Percentiles rank a stretch among this genome's conserved stretches.
Conservation (phyloP, 768 basidiomycete species). For the Tricholoma saponaceum region DNA sequence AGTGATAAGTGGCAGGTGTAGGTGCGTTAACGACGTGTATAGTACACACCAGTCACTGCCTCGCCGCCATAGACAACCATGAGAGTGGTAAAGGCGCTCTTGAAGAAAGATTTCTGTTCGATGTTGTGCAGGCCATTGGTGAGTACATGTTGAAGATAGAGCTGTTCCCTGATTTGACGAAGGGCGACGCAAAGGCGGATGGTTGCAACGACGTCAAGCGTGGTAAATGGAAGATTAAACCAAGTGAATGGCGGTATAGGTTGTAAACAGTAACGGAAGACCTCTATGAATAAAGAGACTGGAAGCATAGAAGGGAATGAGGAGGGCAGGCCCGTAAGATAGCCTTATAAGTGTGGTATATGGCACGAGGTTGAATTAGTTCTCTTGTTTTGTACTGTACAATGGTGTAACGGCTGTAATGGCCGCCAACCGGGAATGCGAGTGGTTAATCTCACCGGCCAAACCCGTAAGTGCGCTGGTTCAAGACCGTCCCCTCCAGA, state of each 20-base stretch:
- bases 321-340: no score
- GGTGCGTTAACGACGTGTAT: background rate
- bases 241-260: conserved; percentile 66
- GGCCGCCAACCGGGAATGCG: conserved; percentile 83
- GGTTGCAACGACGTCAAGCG: conserved; percentile 64
- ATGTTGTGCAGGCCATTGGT: conserved; percentile 31
- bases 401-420: conserved; percentile 74
- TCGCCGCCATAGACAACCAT: conserved; percentile 81
- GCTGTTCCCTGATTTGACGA: conserved; percentile 58
- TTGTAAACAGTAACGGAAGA: conserved; percentile 49
- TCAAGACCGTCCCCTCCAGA: conserved; percentile 93
- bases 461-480: conserved; percentile 76
- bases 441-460: conserved; percentile 59
- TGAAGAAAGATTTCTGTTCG: conserved; percentile 54
- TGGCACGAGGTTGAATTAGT: background rate
- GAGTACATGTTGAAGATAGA: conserved; percentile 39
- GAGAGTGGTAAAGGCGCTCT: conserved; percentile 53
- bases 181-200: conserved; percentile 67
- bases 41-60: conserved; percentile 52
- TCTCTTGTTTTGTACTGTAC: conserved; percentile 12
- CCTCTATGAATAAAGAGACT: conserved; percentile 39
- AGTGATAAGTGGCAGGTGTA: conserved; percentile 4
- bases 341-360: no score
- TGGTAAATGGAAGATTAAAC: conserved; percentile 55
- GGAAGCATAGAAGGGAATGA: conserved; percentile 23